A percentile compares a stretch with the other conserved stretches of the same genome.
phyloP scores from a whole-genome alignment of 371 early-diverging fungal genomes.

The Cokeromyces recurvatus region DNA sequence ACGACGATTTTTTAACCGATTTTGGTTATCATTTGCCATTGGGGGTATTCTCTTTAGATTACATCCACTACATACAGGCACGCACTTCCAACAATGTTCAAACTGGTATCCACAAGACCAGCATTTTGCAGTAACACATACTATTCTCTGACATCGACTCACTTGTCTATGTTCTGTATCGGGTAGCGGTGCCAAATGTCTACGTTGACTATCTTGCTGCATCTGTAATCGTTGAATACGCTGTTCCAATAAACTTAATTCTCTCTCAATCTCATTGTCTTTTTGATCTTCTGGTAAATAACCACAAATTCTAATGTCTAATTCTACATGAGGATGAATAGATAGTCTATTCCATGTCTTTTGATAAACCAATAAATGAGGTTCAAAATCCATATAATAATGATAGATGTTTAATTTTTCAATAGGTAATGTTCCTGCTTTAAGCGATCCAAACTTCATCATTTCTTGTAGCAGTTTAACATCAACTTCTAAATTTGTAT shows the following conservation, averaged over 20 bases:
- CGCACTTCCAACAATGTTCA: conserved; percentile 27
- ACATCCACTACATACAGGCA: conserved; percentile 24
- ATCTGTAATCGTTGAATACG: conserved; percentile 6
- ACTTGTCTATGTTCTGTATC: background rate
- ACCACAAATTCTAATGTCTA: conserved; percentile 30
- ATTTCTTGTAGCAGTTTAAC: conserved; percentile 36
- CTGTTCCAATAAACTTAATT: conserved; percentile 11
- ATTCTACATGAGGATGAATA: conserved; percentile 17
- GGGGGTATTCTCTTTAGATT: conserved; percentile 29
- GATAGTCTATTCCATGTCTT: conserved; percentile 31
- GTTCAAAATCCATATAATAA: conserved; percentile 32
- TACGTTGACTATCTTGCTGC: background rate
- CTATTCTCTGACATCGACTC: conserved; percentile 19
- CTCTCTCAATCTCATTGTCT: conserved; percentile 7
- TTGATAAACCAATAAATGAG: conserved; percentile 26
- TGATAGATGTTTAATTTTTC: conserved; percentile 31
- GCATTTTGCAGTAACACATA: conserved; percentile 17
- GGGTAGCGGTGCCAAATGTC: background rate
- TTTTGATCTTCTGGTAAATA: conserved; percentile 12
- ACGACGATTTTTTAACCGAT: conserved; percentile 3
- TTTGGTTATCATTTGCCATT: conserved; percentile 28
- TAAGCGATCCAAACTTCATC: conserved; percentile 19
- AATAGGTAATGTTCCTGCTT: conserved; percentile 18
- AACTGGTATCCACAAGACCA: conserved; percentile 32
- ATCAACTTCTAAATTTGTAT: conserved; percentile 33